Evolutionary conservation across 805 yeast species (phyloP), one percentile per base, ranked within the genome.

Genomic region (Barnettozyma populi): DNA sequence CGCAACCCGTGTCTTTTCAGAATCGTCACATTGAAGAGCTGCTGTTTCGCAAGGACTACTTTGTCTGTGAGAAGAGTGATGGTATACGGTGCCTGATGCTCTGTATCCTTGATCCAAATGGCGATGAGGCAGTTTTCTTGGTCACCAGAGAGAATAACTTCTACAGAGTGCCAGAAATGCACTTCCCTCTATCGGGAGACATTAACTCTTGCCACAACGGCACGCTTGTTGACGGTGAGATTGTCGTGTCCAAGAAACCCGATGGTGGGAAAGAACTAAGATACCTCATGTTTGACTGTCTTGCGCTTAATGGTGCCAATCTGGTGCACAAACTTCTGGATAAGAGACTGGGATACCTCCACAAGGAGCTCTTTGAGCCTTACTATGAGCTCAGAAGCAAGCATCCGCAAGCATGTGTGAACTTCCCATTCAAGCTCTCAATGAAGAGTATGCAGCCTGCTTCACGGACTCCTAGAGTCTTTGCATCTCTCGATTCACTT

Each of bases 41-140:
- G 31, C 69, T 94, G 42, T 62, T 75, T 61, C 67, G 74, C 3
- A 81, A 82, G 49, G 98, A 95, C 59, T 94, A 90, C 62, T 83
- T 82, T 55, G 99, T 94, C 0, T 95, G 99, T 69, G 99, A 94
- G 60, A 94, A 94, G 63, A 80, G 94, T 0, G 99, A 94, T 66
- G 99, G 99, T 0, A 70, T 92, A 43, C 72, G 99, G 45, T 89
- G 95, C 49, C 69, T 94, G 46, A 72, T 94, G 73, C 75, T 85
- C 45, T 66, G 86, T 25, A 68, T 78, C 7, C 69, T 78, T 53
- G 84, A 83, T 47, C 84, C 85, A 13, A 79, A 81, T 7, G 82
- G 80, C 25, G 92, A 88, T 41, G 98, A 94, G 63, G 92, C 95
- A 4, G 86, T 89, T 7, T 94, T 90, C 59, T 70, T 94, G 54